Evolutionary conservation across 2,329 filamentous ascomycete genomes (phyloP).

Genomic region (Nemania sp.): DNA sequence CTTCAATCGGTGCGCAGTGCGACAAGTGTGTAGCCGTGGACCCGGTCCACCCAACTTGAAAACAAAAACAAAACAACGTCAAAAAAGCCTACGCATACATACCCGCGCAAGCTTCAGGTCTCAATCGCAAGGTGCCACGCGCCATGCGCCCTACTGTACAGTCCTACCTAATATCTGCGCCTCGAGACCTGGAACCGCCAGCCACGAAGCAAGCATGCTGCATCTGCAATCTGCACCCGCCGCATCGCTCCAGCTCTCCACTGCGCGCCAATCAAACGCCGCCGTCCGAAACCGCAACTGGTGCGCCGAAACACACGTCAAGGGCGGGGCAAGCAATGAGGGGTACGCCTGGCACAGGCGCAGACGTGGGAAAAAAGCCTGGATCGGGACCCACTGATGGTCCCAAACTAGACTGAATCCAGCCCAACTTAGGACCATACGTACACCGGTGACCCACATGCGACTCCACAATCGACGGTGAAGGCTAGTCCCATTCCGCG

Average conservation of each 20-base stretch:
- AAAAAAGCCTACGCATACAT: neutral
- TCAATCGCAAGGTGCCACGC: constrained; percentile 9
- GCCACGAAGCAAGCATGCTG: constrained; percentile 23
- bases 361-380: neutral
- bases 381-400: constrained; percentile 7
- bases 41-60: no score
- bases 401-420: no score
- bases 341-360: constrained; percentile 16
- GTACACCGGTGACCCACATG: neutral
- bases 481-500: neutral
- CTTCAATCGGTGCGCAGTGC: no score
- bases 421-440: no score
- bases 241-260: constrained; percentile 12
- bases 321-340: constrained; percentile 22
- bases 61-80: no score
- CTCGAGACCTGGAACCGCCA: constrained; percentile 3
- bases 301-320: constrained; percentile 35
- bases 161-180: neutral
- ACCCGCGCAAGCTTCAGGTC: neutral
- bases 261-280: constrained; percentile 24
- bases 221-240: constrained; percentile 3
- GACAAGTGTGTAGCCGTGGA: no score
- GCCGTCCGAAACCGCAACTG: constrained; percentile 29
- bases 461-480: neutral
- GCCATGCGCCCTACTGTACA: no score